Conservation (phyloP, 345 rosid species). For the Populus tremula region DNA sequence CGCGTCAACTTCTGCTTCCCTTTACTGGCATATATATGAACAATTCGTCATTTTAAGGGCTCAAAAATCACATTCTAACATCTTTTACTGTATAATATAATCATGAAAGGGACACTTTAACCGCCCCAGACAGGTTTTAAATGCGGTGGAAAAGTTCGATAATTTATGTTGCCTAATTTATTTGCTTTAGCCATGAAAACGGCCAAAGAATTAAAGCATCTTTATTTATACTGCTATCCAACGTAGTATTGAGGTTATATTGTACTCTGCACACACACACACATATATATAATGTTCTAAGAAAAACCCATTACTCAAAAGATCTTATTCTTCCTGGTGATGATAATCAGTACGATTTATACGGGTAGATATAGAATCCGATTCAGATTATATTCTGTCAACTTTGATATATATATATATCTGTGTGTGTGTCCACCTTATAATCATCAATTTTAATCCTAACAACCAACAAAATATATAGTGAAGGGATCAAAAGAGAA, state of each 20-base stretch:
- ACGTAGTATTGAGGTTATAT: neutral
- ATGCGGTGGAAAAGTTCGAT: neutral
- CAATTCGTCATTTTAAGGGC: neutral
- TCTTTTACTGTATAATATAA: neutral
- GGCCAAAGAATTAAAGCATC: neutral
- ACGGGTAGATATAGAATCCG: constrained; percentile 8
- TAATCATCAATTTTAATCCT: constrained; percentile 6
- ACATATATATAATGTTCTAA: neutral
- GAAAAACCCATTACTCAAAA: neutral
- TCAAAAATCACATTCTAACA: neutral
- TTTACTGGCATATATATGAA: neutral
- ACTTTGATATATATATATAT: neutral
- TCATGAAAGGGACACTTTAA: constrained; percentile 23
- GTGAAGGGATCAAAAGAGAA: neutral
- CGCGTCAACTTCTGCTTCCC: neutral
- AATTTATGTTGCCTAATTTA: neutral
- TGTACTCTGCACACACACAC: neutral
- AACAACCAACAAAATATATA: neutral
- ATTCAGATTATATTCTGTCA: constrained; percentile 20
- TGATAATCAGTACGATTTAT: constrained; percentile 8
- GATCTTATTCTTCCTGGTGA: constrained; percentile 7
- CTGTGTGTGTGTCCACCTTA: neutral
- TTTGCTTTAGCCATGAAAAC: neutral
- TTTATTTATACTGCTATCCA: neutral
- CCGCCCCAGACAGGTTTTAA: constrained; percentile 4